Evolutionary conservation across 345 rosid species (phyloP).

Genomic region (Populus davidiana): DNA sequence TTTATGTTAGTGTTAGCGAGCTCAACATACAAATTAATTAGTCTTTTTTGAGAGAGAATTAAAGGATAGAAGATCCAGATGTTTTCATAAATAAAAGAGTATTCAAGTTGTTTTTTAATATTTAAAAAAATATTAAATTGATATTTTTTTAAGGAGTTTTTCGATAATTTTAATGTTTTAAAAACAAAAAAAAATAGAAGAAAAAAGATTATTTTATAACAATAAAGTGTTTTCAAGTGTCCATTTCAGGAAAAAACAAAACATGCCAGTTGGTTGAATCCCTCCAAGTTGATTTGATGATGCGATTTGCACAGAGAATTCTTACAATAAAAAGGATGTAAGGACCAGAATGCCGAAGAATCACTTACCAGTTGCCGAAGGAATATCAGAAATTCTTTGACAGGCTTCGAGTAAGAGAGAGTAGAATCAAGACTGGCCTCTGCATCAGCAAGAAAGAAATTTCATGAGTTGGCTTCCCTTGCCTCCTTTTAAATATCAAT

Average conservation of each 20-base stretch:
- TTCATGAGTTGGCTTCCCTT: not conserved
- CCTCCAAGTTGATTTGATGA: not conserved
- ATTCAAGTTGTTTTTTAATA: too few species aligned
- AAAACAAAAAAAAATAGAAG: too few species aligned
- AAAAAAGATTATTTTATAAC: too few species aligned
- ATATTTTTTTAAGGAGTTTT: too few species aligned
- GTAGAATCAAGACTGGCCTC: not conserved
- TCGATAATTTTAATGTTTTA: too few species aligned
- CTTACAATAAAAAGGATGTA: not conserved
- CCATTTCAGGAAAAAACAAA: not conserved
- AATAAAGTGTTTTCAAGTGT: too few species aligned
- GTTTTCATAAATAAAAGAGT: too few species aligned
- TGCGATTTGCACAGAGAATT: not conserved
- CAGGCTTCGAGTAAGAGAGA: not conserved
- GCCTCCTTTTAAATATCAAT: not conserved
- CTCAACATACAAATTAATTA: too few species aligned
- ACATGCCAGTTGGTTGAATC: not conserved
- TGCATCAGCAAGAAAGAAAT: not conserved
- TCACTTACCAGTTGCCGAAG: not conserved
- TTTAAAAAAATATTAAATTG: too few species aligned
- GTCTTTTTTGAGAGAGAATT: too few species aligned
- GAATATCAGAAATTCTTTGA: not conserved
- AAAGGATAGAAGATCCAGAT: too few species aligned
- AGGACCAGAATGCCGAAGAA: not conserved
- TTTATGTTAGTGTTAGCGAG: not conserved